Evolutionary conservation across 352 stramenopile species (phyloP).

Genomic region (Thraustochytrium striatum): DNA sequence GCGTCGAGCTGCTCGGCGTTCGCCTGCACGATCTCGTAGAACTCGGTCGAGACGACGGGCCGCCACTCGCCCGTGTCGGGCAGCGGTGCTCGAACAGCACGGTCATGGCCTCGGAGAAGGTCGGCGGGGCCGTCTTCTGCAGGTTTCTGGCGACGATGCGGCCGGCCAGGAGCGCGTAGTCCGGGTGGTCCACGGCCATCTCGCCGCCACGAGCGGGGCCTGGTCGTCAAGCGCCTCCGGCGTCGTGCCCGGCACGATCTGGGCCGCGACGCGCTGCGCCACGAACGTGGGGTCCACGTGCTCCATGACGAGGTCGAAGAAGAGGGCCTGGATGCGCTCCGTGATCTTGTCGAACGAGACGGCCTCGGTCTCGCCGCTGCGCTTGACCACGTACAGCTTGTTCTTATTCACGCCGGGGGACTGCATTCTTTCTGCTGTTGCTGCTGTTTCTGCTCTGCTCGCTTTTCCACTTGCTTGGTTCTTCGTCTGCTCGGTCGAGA

Average conservation of each 20-base stretch:
- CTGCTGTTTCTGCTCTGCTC: no score
- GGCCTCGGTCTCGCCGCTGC: no score
- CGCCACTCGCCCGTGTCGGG: no score
- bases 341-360: constrained; percentile 89
- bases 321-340: constrained; percentile 91
- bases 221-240: constrained; percentile 96
- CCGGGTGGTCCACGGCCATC: constrained; percentile 91
- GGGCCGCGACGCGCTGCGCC: constrained; percentile 95
- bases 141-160: constrained; percentile 97
- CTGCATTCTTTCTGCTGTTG: no score
- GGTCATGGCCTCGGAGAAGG: constrained; percentile 84
- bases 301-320: constrained; percentile 85
- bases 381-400: constrained; percentile 81
- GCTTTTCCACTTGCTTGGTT: no score
- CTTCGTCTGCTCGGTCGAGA: no score
- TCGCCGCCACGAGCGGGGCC: constrained; percentile 93
- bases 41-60: constrained; percentile 85
- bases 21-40: constrained; percentile 88
- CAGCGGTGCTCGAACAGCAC: constrained; percentile 88
- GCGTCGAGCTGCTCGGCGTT: constrained; percentile 92
- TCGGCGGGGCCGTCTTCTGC: constrained; percentile 95
- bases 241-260: constrained; percentile 95
- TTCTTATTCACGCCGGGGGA: no score
- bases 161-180: constrained; percentile 95
- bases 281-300: constrained; percentile 57